phyloP scores from a whole-genome alignment of 768 basidiomycete genomes.

The Imleria badia region DNA sequence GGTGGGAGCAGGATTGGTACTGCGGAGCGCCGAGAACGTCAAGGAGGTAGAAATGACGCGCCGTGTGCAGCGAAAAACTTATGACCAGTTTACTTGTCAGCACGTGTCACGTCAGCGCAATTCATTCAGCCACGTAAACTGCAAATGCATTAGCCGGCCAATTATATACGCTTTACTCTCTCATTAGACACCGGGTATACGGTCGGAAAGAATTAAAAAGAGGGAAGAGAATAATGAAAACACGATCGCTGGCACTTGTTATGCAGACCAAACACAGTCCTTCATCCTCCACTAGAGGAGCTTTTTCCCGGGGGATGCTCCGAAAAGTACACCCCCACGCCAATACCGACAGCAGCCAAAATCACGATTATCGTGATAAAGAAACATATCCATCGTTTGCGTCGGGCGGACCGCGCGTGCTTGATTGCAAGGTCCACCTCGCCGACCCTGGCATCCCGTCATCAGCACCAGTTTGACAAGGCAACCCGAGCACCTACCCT shows the following conservation, averaged over 20 bases:
- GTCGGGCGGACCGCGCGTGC: slow-evolving; percentile 67
- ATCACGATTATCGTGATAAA: slow-evolving; percentile 57
- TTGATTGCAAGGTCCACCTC: slow-evolving; percentile 68
- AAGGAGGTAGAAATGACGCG: slow-evolving; percentile 19
- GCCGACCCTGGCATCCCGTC: slow-evolving; percentile 42
- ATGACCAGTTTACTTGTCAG: background rate
- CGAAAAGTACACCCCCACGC: slow-evolving; percentile 30
- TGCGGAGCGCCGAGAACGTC: background rate
- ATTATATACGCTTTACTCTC: no score
- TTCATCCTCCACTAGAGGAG: background rate
- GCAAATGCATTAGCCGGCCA: no score
- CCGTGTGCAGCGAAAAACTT: slow-evolving; percentile 7
- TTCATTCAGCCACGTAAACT: background rate
- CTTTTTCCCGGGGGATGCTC: background rate
- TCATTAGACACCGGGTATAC: no score
- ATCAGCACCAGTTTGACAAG: background rate
- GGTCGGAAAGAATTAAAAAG: no score
- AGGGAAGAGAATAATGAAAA: no score
- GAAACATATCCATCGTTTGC: slow-evolving; percentile 88
- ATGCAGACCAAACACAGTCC: no score
- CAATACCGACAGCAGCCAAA: slow-evolving; percentile 42
- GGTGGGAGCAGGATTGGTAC: background rate
- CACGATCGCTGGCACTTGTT: no score
- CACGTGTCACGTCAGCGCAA: slow-evolving; percentile 20
- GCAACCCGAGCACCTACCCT: slow-evolving; percentile 49